These are phyloP conservation scores for Penicillium paradoxum DNA, from an alignment of 495 filamentous ascomycete species.

Conservation along the genomic window DNA sequence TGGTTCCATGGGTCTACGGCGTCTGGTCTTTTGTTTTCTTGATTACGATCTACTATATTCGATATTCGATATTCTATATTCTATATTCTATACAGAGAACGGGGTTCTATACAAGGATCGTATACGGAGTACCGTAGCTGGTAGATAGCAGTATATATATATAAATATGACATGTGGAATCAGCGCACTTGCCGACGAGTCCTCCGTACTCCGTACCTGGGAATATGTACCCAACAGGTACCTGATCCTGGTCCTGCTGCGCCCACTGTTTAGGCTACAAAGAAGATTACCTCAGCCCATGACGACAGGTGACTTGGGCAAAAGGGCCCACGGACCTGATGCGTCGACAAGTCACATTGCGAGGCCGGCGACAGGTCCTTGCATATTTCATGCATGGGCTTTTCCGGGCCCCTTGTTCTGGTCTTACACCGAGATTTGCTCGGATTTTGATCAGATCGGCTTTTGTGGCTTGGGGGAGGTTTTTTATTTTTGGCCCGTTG, in stretches of 20 bases:
- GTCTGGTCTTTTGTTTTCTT: neutral
- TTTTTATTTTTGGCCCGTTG: neutral
- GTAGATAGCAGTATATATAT: too few relatives aligned
- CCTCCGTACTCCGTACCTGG: too few relatives aligned
- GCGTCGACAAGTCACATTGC: conserved; percentile 33
- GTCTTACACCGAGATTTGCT: neutral
- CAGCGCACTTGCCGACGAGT: too few relatives aligned
- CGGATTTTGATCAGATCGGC: neutral
- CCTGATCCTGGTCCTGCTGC: neutral
- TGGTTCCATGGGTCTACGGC: conserved; percentile 4
- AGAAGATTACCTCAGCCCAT: conserved; percentile 14
- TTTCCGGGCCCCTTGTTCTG: conserved; percentile 8
- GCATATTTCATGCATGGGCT: conserved; percentile 28
- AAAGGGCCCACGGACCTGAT: conserved; percentile 20
- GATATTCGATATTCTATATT: too few relatives aligned
- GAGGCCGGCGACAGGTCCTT: conserved; percentile 32
- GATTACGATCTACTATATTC: too few relatives aligned
- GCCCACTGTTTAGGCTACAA: neutral
- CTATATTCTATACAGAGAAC: too few relatives aligned
- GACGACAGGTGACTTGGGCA: conserved; percentile 27
- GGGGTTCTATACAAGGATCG: too few relatives aligned
- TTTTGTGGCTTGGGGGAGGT: neutral
- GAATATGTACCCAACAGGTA: conserved; percentile 3
- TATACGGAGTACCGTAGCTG: too few relatives aligned
- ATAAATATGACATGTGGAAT: too few relatives aligned